Evolutionary conservation across 192 early-diverging fungal species (phyloP), one percentile per base, ranked within the genome.

Genomic region (Gryganskiella cystojenkinii): DNA sequence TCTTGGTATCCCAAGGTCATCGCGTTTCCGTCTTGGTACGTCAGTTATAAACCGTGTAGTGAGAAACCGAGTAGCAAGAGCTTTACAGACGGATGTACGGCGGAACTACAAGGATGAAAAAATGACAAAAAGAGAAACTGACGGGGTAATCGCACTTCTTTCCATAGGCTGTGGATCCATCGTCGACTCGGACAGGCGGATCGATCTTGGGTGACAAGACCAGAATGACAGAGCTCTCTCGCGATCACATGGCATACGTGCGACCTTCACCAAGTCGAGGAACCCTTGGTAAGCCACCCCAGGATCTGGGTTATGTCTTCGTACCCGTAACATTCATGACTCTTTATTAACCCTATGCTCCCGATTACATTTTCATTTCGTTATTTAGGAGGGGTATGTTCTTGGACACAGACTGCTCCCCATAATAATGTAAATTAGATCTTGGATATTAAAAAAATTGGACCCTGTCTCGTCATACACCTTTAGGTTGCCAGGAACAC

Each of bases 181-280:
- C 94, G 31, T 93, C 92, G 28, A 61, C 88, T 0, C 70, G 91
- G 28, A 92, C 94, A 11, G 94, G 94, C 44, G 94, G 94, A 22
- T 93, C 90, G 17, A 94, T 94, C 60, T 75, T 95, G 11, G 93
- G 92, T 43, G 94, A 95, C 82, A 95, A 94, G 70, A 95, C 94
- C 20, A 81, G 94, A 22, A 95, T 95, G 94, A 85, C 88, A 33
- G 82, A 88, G 20, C 80, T 95, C n/a, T 90, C 92, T 1, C 79
- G 82, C 10, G 59, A 85, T 43, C 65, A 71, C 4, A 71, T 80
- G 35, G 94, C 94, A 0, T 95, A 90, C 61, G 86, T 95, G 37
- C 82, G 93, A n/a, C 92, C 92, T 20, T 92, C 92, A 46, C 92
- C 92, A 14, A 88, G 82, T 69, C 74, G 91, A 27, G 91, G 94